phyloP scores from a whole-genome alignment of 331 rosid genomes.

The Acacia concinna region DNA sequence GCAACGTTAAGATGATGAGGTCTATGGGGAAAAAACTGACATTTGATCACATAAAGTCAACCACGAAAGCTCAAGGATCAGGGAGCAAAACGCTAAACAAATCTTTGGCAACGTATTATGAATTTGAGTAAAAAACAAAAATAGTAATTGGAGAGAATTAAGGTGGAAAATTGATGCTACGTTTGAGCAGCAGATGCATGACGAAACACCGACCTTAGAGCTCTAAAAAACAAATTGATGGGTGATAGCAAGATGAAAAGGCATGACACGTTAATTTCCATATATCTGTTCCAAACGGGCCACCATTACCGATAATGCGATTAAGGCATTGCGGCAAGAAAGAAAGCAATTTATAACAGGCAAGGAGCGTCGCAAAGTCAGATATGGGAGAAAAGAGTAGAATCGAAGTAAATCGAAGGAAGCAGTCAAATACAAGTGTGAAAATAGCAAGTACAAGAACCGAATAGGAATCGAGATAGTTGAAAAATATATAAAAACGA shows the following conservation, averaged over 20 bases:
- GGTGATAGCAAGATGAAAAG: slow-evolving; percentile 31
- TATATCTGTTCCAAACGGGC: slow-evolving; percentile 21
- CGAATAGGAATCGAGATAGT: background rate
- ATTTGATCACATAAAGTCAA: slow-evolving; percentile 9
- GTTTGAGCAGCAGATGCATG: background rate
- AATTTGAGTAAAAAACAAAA: background rate
- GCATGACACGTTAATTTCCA: background rate
- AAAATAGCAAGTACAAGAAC: slow-evolving; percentile 16
- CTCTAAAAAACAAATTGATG: background rate
- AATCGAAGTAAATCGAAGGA: slow-evolving; percentile 16
- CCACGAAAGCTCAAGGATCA: slow-evolving; percentile 6
- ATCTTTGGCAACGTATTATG: background rate
- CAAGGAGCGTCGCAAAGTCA: background rate
- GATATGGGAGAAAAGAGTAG: background rate
- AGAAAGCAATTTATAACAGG: background rate
- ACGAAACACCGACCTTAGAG: background rate
- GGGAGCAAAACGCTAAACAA: background rate
- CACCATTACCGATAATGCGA: background rate
- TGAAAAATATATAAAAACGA: background rate
- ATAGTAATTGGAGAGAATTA: background rate
- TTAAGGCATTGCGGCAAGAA: background rate
- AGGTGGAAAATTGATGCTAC: background rate
- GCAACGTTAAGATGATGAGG: background rate
- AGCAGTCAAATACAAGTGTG: background rate
- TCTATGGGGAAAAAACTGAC: background rate